Conservation (phyloP, 2,329 filamentous ascomycete species). For the Dactylellina cionopaga region DNA sequence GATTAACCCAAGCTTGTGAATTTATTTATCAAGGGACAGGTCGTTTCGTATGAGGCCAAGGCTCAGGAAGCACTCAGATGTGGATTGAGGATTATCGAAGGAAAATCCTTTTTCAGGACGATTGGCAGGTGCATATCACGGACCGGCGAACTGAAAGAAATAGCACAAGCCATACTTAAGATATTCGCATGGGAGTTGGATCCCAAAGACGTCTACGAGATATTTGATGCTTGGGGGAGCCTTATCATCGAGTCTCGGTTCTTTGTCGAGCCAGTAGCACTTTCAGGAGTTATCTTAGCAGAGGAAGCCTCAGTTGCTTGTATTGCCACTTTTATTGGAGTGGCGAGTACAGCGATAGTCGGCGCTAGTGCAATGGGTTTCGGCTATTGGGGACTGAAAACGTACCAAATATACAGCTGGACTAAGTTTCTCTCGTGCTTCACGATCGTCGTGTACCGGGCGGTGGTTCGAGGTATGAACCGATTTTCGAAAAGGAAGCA, state of each 20-base stretch:
- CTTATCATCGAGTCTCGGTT: background rate
- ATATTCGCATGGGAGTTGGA: slow-evolving; percentile 11
- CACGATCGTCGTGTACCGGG: slow-evolving; percentile 5
- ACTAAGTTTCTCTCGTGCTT: slow-evolving; percentile 12
- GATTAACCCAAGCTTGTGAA: background rate
- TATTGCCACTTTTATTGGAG: background rate
- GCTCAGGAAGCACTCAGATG: background rate
- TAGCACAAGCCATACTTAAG: slow-evolving; percentile 3
- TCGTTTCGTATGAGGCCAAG: background rate
- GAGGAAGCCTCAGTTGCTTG: background rate
- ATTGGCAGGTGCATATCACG: background rate
- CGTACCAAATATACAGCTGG: background rate
- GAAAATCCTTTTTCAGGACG: background rate
- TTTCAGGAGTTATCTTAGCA: background rate
- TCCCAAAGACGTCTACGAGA: background rate
- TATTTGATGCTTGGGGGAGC: background rate
- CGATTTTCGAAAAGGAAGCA: too few relatives aligned
- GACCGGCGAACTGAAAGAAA: background rate
- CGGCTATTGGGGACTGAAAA: background rate
- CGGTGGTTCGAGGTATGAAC: too few relatives aligned
- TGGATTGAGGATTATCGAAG: slow-evolving; percentile 3
- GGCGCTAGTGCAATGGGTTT: background rate
- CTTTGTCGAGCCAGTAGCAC: background rate
- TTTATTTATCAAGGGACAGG: slow-evolving; percentile 2
- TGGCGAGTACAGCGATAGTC: background rate